Evolutionary conservation across 805 yeast genomes (phyloP).

Genomic region (Ogataea haglerorum): DNA sequence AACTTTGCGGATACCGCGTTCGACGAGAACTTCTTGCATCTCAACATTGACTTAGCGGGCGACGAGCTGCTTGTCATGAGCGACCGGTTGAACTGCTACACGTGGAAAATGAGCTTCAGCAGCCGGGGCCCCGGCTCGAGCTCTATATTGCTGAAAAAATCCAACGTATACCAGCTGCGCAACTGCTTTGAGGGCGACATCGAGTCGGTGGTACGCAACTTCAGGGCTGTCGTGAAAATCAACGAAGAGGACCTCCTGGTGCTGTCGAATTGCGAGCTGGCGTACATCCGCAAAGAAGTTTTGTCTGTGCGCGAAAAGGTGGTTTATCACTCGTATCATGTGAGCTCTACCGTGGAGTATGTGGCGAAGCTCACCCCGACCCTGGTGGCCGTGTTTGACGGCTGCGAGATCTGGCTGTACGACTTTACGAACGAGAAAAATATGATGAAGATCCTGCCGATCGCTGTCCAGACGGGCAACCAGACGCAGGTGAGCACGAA

Average conservation of each 20-base stretch:
- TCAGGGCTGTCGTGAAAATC: conserved; percentile 26
- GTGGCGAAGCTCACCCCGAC: conserved; percentile 27
- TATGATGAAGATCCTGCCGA: conserved; percentile 26
- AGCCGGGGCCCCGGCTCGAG: not conserved
- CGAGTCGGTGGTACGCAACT: conserved; percentile 23
- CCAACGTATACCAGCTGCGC: conserved; percentile 28
- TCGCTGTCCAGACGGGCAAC: conserved; percentile 32
- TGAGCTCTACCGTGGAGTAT: conserved; percentile 31
- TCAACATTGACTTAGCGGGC: conserved; percentile 28
- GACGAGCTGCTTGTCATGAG: conserved; percentile 33
- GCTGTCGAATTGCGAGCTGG: conserved; percentile 28
- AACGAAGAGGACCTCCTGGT: conserved; percentile 30
- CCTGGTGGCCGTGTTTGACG: conserved; percentile 33
- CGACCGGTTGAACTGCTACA: conserved; percentile 32
- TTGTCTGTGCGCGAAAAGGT: conserved; percentile 10
- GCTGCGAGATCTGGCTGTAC: conserved; percentile 31
- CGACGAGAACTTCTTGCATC: conserved; percentile 27
- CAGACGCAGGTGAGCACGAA: conserved; percentile 16
- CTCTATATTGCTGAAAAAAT: conserved; percentile 19
- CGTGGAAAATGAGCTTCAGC: conserved; percentile 28
- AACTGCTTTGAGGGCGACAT: conserved; percentile 25
- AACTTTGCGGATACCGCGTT: conserved; percentile 27
- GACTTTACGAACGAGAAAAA: conserved; percentile 27
- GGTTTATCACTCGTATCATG: conserved; percentile 23
- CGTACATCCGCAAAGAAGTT: conserved; percentile 25